A percentile compares a stretch with the other conserved stretches of the same genome.
Evolutionary conservation across 2,329 filamentous ascomycete species (phyloP).

Genomic region (Pestalotiopsis sp.): DNA sequence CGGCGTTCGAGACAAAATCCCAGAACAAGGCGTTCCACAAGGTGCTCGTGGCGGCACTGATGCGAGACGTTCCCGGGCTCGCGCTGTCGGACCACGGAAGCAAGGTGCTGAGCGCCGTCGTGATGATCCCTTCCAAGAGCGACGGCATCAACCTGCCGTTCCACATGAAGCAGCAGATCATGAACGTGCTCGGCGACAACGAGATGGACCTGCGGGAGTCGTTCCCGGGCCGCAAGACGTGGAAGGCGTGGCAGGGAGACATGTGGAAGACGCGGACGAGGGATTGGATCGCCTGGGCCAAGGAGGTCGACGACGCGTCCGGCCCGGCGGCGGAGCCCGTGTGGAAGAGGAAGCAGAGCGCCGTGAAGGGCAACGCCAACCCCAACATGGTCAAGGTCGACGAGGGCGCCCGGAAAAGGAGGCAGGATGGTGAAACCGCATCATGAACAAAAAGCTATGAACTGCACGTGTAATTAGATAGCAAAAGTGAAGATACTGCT

Average conservation of each 20-base stretch:
- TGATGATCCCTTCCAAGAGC: conserved; percentile 52
- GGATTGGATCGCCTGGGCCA: conserved; percentile 62
- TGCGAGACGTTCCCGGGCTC: conserved; percentile 47
- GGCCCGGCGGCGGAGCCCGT: conserved; percentile 36
- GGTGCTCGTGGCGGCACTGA: conserved; percentile 49
- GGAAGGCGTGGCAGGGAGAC: conserved; percentile 62
- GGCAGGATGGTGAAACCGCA: not conserved
- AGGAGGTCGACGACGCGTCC: conserved; percentile 48
- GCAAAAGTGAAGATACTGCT: not conserved
- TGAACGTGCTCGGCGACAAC: conserved; percentile 48
- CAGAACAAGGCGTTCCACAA: conserved; percentile 59
- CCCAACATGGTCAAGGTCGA: conserved; percentile 15
- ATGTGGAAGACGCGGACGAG: conserved; percentile 54
- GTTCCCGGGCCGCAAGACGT: conserved; percentile 59
- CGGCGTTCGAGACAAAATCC: conserved; percentile 50
- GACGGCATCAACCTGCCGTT: conserved; percentile 54
- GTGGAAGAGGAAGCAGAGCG: conserved; percentile 24
- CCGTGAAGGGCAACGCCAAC: not conserved
- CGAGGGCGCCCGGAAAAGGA: conserved; percentile 8
- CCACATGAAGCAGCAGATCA: conserved; percentile 60
- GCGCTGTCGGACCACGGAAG: conserved; percentile 55
- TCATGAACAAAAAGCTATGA: not conserved
- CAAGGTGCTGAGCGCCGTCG: conserved; percentile 52
- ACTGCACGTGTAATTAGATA: not conserved
- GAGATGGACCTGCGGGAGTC: conserved; percentile 54